Evolutionary conservation across 352 stramenopile species (phyloP), one percentile per base, ranked within the genome.

Genomic region (Globisporangium cylindrosporum): DNA sequence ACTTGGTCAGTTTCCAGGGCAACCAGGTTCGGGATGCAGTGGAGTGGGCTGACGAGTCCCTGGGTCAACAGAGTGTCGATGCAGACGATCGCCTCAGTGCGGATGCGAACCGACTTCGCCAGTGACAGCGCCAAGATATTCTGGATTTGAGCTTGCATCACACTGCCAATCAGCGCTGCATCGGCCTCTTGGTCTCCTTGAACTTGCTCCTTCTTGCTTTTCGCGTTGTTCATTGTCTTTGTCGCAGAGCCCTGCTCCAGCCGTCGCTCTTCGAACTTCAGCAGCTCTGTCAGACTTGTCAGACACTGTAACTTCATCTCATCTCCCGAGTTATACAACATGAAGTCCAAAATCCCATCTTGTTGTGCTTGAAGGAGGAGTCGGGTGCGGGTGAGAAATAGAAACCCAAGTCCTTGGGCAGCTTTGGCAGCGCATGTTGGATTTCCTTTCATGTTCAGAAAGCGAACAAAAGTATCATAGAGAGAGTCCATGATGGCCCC

Each of bases 171-270:
- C n/a, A 95, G 76, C 7, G 86, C 89, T 22, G 86, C 86, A 36
- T 94, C 87, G 15, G 83, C 86, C 78, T 95, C 86, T 69, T 95
- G 89, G 51, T 96, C 89, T n/a, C 89, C 87, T 71, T 90, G 82
- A 25, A 96, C 82, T 71, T 94, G 86, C 8, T 89, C 71, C 46
- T 88, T 77, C 62, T 90, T 93, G 41, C 74, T 89, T 60, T 85
- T 92, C 58, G 78, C 76, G n/a, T 68, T 70, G 56, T 80, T 73
- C 68, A 81, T 81, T 36, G 71, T 80, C 34, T 74, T 73, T 38
- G 73, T 68, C 0, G 78, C 73, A 4, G 73, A 25, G 3, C 80
- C 81, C 24, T 85, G 83, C 68, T 89, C 84, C 24, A 94, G 66
- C 15, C 88, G 89, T 9, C 80, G 64, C 60, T 95, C 81, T 81